Evolutionary conservation across 129 eudicot genomes (phyloP), one percentile per base, ranked within the genome.

Genomic region (Solidago caesia): DNA sequence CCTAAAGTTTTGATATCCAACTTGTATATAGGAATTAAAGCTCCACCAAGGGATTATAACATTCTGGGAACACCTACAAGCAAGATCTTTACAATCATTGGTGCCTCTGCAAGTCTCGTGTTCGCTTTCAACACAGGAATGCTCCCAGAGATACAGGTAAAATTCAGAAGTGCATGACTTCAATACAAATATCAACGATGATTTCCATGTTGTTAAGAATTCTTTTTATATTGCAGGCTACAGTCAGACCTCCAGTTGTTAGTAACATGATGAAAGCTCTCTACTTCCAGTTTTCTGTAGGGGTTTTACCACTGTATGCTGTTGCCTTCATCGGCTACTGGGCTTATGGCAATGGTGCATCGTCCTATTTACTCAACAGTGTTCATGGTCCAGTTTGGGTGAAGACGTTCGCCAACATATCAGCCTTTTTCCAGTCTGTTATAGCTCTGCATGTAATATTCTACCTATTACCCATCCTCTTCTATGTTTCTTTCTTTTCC

Each of bases 111-210:
- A 60, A 91, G 85, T 80, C 92, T 88, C 62, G 94, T 91, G 76
- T 94, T 94, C 79, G 85, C 96, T 11, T 90, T 90, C 82, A 94
- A 91, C 79, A 94, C 99, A 6, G 97, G 99, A 79, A 95, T 95
- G 99, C 94, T 95, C 53, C 99, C 99, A 15, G 99, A 95, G 80
- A 95, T 95, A 49, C 99, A 95, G 90, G 99, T 95, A 46, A 0
- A 39, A 8, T 45, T 55, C 11, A 48, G n/a, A 44, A 10, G 41
- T 41, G 25, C 49, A 44, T n/a, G 52, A 57, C 5, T 56, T 14
- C 48, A 44, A 51, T 12, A 56, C 64, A 29, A 75, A 64, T 49
- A 59, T 59, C 8, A 76, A 64, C 53, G 74, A 64, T 47, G 49
- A 25, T 71, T 72, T 71, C 7, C 15, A 42, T 15, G 33, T 51